phyloP scores from a whole-genome alignment of 2,329 filamentous ascomycete genomes.

The Fusarium brachygibbosum region DNA sequence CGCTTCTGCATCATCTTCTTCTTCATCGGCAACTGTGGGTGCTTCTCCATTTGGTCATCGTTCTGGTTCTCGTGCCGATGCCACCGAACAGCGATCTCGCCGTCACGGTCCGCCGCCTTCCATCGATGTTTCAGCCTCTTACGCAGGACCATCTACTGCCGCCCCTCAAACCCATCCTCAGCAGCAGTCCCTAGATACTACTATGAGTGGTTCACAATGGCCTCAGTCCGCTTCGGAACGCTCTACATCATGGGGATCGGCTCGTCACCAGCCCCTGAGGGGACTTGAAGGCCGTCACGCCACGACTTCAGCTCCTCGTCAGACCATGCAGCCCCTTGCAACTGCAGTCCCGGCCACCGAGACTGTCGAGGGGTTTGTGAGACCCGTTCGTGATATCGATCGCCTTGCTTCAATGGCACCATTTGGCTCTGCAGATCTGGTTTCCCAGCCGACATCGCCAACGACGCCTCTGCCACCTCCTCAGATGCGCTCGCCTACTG shows the following conservation, averaged over 20 bases:
- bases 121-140: conserved; percentile 63
- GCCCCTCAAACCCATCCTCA: conserved; percentile 37
- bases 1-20: conserved; percentile 52
- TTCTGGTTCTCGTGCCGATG: conserved; percentile 64
- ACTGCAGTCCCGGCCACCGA: conserved; percentile 77
- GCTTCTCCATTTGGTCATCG: conserved; percentile 64
- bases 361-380: conserved; percentile 78
- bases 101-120: conserved; percentile 86
- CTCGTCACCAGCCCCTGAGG: conserved; percentile 65
- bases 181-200: conserved; percentile 46
- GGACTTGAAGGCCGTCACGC: conserved; percentile 64
- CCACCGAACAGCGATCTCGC: conserved; percentile 72
- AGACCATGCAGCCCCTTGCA: conserved; percentile 72
- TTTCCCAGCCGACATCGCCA: conserved; percentile 92
- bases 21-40: conserved; percentile 32
- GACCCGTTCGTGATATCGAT: conserved; percentile 85
- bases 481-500: conserved; percentile 68
- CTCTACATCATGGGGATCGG: conserved; percentile 43
- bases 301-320: conserved; percentile 64
- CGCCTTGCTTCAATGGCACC: conserved; percentile 86
- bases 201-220: conserved; percentile 43
- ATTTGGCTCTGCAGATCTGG: conserved; percentile 74
- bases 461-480: conserved; percentile 83
- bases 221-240: conserved; percentile 44
- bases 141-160: conserved; percentile 56